Evolutionary conservation across 805 yeast species (phyloP).

Genomic region (Saturnispora bothae): DNA sequence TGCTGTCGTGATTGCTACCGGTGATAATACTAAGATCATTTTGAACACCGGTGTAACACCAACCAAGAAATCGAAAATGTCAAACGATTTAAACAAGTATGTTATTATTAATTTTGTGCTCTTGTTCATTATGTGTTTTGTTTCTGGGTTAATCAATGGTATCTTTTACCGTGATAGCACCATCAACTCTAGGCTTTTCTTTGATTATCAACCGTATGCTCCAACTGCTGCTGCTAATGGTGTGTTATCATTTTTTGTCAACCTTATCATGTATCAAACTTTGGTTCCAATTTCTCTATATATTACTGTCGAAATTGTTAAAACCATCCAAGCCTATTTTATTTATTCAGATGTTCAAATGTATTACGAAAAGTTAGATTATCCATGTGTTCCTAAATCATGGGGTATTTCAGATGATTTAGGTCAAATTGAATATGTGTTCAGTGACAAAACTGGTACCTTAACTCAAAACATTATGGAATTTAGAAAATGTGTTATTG

Average conservation of each 20-base stretch:
- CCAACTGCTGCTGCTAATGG: conserved; percentile 56
- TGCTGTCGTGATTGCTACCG: conserved; percentile 69
- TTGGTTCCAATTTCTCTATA: conserved; percentile 74
- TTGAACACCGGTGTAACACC: conserved; percentile 73
- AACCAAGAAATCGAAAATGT: conserved; percentile 54
- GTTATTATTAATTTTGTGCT: conserved; percentile 53
- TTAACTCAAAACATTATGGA: conserved; percentile 79
- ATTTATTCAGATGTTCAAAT: conserved; percentile 59
- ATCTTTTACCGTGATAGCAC: conserved; percentile 35
- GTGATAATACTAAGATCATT: conserved; percentile 67
- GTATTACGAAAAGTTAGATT: conserved; percentile 61
- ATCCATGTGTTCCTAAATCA: conserved; percentile 70
- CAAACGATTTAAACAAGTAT: conserved; percentile 55
- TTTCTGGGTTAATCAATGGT: conserved; percentile 64
- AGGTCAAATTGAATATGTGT: conserved; percentile 74
- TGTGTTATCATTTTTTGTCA: conserved; percentile 57
- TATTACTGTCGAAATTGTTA: conserved; percentile 69
- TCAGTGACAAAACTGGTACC: conserved; percentile 80
- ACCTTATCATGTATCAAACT: conserved; percentile 63
- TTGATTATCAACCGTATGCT: conserved; percentile 54
- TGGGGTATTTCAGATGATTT: conserved; percentile 80
- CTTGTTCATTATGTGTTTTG: conserved; percentile 54
- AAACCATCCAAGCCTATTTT: conserved; percentile 66
- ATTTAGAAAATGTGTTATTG: conserved; percentile 64
- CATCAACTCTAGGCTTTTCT: conserved; percentile 38